phyloP scores from a whole-genome alignment of 441 rosid species.

The Corymbia calophylla region DNA sequence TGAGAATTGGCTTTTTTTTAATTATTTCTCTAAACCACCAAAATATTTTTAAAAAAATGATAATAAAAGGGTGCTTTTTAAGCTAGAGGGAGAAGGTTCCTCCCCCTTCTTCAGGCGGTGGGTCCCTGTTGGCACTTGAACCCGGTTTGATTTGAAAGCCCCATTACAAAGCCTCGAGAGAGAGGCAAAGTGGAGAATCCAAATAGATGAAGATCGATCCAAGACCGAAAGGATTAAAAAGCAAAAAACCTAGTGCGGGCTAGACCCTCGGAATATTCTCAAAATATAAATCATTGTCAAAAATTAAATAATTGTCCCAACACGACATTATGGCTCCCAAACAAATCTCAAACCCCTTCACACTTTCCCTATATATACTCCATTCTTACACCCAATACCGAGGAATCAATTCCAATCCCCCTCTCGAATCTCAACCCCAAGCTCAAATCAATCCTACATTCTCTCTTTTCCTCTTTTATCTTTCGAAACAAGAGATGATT shows the following conservation, averaged over 20 bases:
- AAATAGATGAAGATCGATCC: background rate
- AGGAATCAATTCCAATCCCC: background rate
- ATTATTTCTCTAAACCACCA: background rate
- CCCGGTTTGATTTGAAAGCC: background rate
- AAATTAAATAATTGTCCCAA: slow-evolving; percentile 3
- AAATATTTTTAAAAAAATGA: background rate
- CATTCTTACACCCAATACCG: slow-evolving; percentile 6
- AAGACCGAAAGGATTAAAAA: background rate
- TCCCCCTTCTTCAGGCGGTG: background rate
- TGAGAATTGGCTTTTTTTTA: background rate
- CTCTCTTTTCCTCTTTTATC: background rate
- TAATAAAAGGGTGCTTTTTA: background rate
- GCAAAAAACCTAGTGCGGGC: background rate
- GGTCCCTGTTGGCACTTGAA: background rate
- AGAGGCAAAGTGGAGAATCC: background rate
- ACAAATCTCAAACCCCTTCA: slow-evolving; percentile 2
- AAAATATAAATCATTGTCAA: slow-evolving; percentile 2
- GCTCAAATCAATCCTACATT: background rate
- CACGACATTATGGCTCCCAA: background rate
- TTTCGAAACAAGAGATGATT: slow-evolving; percentile 25
- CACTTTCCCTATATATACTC: slow-evolving; percentile 31
- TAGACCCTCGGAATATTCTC: slow-evolving; percentile 34
- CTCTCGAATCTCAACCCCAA: background rate
- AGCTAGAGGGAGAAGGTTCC: background rate
- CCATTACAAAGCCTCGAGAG: background rate